Evolutionary conservation across 1,284 basidiomycete species (phyloP).

Genomic region (Waitea zeae): DNA sequence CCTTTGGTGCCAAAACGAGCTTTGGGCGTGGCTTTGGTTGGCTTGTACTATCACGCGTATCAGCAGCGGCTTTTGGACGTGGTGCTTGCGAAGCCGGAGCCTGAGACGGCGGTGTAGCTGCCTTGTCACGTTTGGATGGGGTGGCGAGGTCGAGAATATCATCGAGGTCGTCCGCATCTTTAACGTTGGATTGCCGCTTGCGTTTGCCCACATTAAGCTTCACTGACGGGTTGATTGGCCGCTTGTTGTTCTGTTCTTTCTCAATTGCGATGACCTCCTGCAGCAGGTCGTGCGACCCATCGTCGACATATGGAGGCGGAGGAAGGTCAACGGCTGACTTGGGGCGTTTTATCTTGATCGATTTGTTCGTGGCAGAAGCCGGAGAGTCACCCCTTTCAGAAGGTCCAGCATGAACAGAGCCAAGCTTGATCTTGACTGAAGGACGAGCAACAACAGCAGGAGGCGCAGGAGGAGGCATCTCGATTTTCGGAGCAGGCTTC

Average conservation of each 20-base stretch:
- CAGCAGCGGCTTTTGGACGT: slow-evolving; percentile 19
- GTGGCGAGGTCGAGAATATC: slow-evolving; percentile 41
- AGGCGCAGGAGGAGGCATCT: too few relatives aligned
- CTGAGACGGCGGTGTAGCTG: too few relatives aligned
- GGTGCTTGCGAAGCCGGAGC: slow-evolving; percentile 14
- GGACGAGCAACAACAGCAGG: too few relatives aligned
- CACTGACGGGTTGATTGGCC: neutral
- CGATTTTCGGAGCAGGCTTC: too few relatives aligned
- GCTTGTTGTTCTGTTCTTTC: slow-evolving; percentile 29
- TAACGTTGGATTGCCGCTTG: slow-evolving; percentile 28
- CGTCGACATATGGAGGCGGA: slow-evolving; percentile 50
- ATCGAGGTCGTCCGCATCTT: slow-evolving; percentile 28
- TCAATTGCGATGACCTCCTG: slow-evolving; percentile 73
- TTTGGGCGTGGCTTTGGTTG: too few relatives aligned
- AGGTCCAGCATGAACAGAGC: slow-evolving; percentile 14
- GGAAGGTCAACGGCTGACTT: slow-evolving; percentile 26
- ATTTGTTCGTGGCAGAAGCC: slow-evolving; percentile 10
- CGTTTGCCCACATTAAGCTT: slow-evolving; percentile 28
- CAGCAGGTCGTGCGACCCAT: slow-evolving; percentile 58
- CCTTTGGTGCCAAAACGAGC: too few relatives aligned
- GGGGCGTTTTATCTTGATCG: too few relatives aligned
- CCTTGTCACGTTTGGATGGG: too few relatives aligned
- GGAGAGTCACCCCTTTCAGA: slow-evolving; percentile 7
- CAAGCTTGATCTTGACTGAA: too few relatives aligned
- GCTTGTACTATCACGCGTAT: too few relatives aligned